Evolutionary conservation across 805 yeast species (phyloP), one percentile per base, ranked within the genome.

Genomic region (Ogataea siamensis): DNA sequence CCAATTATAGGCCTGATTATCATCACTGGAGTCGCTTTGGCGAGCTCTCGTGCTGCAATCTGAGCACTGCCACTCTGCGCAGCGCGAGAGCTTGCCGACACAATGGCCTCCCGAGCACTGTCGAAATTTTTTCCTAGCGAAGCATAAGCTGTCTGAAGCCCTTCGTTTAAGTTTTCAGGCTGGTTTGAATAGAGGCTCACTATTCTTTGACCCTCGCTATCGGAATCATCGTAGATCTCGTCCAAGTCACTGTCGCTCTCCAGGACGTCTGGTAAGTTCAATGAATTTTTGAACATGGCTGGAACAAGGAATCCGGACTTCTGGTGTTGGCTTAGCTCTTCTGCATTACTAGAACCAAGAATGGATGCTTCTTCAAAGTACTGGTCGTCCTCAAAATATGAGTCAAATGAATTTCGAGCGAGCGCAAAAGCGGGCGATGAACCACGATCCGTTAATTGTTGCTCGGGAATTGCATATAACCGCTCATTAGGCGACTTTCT

Each of bases 1-100:
- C 97, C 98, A 50, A 89, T 87, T 45, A 87, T 72, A 2, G 97
- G 96, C 28, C 96, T 61, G 2, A 89, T 70, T 11, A 89, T 60
- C 13, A 87, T 80, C 11, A 87, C 76, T 0, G 97, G 97, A 1
- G 95, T 78, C 0, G 83, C 87, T 46, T 74, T 76, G 10, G 85
- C 80, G 10, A 87, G 68, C 1, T 87, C 80, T 13, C 68, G 61
- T 0, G 86, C 74, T 0, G 89, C 86, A 4, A 72, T 81, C 50
- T 76, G 81, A 0, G 87, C 78, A 43, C 72, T 76, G 0, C 78
- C 81, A 19, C 82, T 70, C n/a, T 74, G 81, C 18, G 78, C 68
- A 7, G 87, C 74, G 27, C 78, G 83, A 4, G 71, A 65, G 12
- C 80, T 74, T 5, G 91, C 78, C 7, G 71, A 71, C 29, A 68